Percentiles rank a stretch among this genome's conserved stretches.
Conservation (phyloP, 2,329 filamentous ascomycete species). For the Ophiostoma quercus region DNA sequence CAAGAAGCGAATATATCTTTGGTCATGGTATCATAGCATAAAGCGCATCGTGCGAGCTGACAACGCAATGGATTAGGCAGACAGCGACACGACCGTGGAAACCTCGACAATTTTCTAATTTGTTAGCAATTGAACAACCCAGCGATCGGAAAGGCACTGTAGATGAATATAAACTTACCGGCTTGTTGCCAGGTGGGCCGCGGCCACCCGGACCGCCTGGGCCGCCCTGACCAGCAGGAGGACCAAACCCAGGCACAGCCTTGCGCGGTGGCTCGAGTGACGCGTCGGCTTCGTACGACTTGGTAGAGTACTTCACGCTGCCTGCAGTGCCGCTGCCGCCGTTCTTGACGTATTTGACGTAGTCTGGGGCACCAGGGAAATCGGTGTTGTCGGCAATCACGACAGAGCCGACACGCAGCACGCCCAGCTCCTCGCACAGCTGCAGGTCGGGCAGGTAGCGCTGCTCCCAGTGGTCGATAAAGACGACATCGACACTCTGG, state of each 20-base stretch:
- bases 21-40: neutral
- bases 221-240: neutral
- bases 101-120: neutral
- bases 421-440: constrained; percentile 33
- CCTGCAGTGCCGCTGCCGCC: constrained; percentile 28
- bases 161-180: neutral
- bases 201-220: neutral
- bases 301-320: constrained; percentile 30
- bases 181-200: neutral
- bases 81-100: neutral
- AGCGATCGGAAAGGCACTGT: neutral
- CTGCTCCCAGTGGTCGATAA: constrained; percentile 37
- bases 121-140: neutral
- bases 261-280: neutral
- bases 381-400: constrained; percentile 43
- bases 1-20: neutral
- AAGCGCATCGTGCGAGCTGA: neutral
- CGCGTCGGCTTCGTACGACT: constrained; percentile 21
- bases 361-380: constrained; percentile 41
- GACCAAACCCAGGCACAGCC: neutral
- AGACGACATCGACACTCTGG: constrained; percentile 35
- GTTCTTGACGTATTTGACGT: constrained; percentile 38
- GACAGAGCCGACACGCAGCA: constrained; percentile 34
- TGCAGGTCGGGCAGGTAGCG: constrained; percentile 37
- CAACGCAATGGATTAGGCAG: neutral